Conservation (phyloP, 164 flowering plant species). For the Vitis riparia region DNA sequence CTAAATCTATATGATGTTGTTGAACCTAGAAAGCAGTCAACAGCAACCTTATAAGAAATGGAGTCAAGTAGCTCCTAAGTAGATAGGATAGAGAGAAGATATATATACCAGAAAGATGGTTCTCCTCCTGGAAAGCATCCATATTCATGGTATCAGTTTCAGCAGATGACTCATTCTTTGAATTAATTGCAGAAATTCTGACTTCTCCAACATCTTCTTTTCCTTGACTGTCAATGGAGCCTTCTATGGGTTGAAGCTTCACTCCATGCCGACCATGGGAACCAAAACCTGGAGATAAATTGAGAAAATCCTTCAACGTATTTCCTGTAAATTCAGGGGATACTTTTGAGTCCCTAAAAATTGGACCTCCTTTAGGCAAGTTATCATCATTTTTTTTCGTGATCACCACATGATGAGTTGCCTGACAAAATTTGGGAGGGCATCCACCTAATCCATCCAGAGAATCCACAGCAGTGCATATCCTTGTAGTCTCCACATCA, state of each 20-base stretch:
- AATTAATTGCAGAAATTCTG: conserved; percentile 12
- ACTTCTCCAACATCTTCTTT: conserved; percentile 27
- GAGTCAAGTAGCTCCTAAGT: background rate
- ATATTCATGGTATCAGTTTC: conserved; percentile 62
- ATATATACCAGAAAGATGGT: conserved; percentile 40
- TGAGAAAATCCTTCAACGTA: conserved; percentile 21
- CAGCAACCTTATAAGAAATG: background rate
- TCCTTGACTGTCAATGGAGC: conserved; percentile 39
- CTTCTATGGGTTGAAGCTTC: conserved; percentile 32
- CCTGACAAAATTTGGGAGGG: conserved; percentile 43
- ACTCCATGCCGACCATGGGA: conserved; percentile 25
- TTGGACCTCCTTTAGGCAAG: conserved; percentile 30
- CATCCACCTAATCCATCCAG: conserved; percentile 27
- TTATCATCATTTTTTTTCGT: conserved; percentile 36
- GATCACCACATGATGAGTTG: conserved; percentile 47
- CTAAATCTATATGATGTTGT: background rate
- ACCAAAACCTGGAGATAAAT: conserved; percentile 26
- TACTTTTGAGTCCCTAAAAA: conserved; percentile 28
- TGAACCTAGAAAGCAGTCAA: background rate
- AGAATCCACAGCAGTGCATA: conserved; percentile 42
- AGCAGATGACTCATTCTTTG: conserved; percentile 60
- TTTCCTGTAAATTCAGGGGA: conserved; percentile 36
- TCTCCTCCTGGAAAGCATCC: conserved; percentile 33
- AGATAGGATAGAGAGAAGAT: background rate
- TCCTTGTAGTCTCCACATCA: conserved; percentile 44